These are phyloP conservation scores for Wickerhamiella qilinensis DNA, from an alignment of 805 yeast genomes.

Conservation along the genomic window DNA sequence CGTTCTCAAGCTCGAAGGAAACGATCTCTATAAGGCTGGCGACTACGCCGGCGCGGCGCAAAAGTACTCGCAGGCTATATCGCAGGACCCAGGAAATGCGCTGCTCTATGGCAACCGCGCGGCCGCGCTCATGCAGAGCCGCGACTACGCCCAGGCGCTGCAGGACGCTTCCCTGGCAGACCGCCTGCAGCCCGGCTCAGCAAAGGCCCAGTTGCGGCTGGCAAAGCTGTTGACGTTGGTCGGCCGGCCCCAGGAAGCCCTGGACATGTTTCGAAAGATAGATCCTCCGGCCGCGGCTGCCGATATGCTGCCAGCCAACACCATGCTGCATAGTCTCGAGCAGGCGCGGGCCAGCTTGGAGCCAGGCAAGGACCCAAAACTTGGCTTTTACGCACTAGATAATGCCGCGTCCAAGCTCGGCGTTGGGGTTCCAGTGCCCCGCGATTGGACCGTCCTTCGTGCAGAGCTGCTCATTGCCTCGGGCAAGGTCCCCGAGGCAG, in stretches of 20 bases:
- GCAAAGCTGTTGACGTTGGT: constrained; percentile 22
- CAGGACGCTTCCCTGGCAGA: constrained; percentile 21
- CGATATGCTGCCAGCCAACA: constrained; percentile 19
- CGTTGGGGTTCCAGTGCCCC: constrained; percentile 20
- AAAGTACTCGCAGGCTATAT: constrained; percentile 23
- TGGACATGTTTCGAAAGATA: constrained; percentile 15
- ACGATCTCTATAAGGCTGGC: constrained; percentile 23
- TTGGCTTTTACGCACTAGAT: constrained; percentile 23
- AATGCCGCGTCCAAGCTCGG: constrained; percentile 25
- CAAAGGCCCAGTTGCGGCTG: constrained; percentile 22
- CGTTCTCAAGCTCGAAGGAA: constrained; percentile 23
- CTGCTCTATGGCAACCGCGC: constrained; percentile 25
- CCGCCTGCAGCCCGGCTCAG: constrained; percentile 18
- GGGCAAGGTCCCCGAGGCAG: constrained; percentile 23
- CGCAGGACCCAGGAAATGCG: constrained; percentile 22
- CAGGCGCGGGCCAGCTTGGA: constrained; percentile 20
- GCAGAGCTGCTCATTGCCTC: constrained; percentile 16
- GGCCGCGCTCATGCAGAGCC: constrained; percentile 24
- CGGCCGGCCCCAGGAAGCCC: constrained; percentile 23
- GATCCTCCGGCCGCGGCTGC: constrained; percentile 11
- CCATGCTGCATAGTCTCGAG: constrained; percentile 22
- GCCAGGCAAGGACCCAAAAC: constrained; percentile 14
- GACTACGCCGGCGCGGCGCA: constrained; percentile 20
- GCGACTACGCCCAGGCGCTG: constrained; percentile 21
- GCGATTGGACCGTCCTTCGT: constrained; percentile 22